phyloP scores from a whole-genome alignment of 305 asterid genomes.

The Plantago coronopus region DNA sequence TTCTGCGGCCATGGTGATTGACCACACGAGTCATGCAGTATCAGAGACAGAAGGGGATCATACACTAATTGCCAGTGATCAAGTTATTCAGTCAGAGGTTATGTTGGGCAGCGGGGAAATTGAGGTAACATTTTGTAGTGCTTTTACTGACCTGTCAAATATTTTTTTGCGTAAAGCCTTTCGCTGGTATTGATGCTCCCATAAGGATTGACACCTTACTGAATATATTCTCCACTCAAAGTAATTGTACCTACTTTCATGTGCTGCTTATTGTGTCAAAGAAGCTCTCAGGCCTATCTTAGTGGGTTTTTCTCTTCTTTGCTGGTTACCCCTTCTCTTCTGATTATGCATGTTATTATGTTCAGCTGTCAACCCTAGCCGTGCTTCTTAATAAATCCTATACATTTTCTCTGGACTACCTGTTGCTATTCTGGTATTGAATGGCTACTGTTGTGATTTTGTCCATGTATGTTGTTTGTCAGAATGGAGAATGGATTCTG shows the following conservation, averaged over 20 bases:
- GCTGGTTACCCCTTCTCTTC: background rate
- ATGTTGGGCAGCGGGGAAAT: constrained; percentile 61
- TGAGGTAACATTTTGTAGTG: constrained; percentile 39
- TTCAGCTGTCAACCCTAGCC: background rate
- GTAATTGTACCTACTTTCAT: background rate
- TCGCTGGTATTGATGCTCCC: too few species aligned
- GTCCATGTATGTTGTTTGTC: constrained; percentile 8
- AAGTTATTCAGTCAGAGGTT: constrained; percentile 59
- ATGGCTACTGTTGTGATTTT: constrained; percentile 1
- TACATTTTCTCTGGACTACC: constrained; percentile 8
- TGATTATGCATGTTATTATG: background rate
- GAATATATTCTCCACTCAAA: background rate
- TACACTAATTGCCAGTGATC: constrained; percentile 62
- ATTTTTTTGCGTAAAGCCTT: too few species aligned
- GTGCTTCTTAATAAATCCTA: background rate
- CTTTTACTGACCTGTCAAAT: too few species aligned
- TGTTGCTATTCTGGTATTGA: constrained; percentile 4
- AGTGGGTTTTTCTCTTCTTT: background rate
- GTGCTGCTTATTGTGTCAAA: background rate
- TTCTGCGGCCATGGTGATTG: constrained; percentile 66
- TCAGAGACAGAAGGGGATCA: constrained; percentile 68
- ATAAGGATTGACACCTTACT: background rate
- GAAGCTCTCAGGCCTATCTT: background rate
- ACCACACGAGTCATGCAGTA: constrained; percentile 67
- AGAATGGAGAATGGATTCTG: constrained; percentile 1